Conservation (phyloP, 2,329 filamentous ascomycete genomes). For the Chalara sp. region DNA sequence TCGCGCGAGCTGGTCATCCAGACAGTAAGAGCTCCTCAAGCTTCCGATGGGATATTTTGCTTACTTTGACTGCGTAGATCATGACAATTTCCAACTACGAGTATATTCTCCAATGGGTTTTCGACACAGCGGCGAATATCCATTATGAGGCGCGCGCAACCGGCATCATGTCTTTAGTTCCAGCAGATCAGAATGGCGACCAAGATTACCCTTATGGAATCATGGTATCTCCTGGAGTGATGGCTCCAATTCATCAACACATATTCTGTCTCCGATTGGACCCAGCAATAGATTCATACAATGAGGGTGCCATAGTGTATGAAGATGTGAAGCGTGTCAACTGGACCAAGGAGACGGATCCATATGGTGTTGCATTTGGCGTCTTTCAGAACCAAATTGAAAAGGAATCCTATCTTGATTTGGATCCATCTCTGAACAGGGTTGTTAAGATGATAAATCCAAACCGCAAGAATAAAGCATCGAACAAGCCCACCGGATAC, state of each 20-base stretch:
- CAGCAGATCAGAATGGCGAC: conserved; percentile 46
- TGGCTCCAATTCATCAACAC: conserved; percentile 54
- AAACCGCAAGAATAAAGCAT: conserved; percentile 70
- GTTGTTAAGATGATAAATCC: conserved; percentile 87
- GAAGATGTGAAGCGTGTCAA: conserved; percentile 38
- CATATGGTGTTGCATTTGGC: conserved; percentile 46
- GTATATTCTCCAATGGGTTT: conserved; percentile 57
- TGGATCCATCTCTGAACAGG: conserved; percentile 34
- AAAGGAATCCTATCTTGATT: not conserved
- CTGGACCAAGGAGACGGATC: conserved; percentile 40
- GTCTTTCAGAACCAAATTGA: conserved; percentile 9
- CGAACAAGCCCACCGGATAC: conserved; percentile 73
- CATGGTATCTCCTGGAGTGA: conserved; percentile 53
- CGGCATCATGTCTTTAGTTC: conserved; percentile 50
- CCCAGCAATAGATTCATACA: conserved; percentile 48
- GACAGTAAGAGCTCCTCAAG: not conserved
- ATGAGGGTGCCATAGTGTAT: conserved; percentile 48
- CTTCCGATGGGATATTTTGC: too few relatives aligned
- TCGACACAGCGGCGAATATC: conserved; percentile 52
- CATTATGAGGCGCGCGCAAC: conserved; percentile 57
- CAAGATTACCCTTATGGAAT: conserved; percentile 43
- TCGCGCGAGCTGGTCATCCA: conserved; percentile 20
- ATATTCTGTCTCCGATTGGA: conserved; percentile 49
- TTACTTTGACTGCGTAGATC: conserved; percentile 3
- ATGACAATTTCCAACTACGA: conserved; percentile 63